Evolutionary conservation across 768 basidiomycete genomes (phyloP), one percentile per base, ranked within the genome.

Genomic region (Boletellus emodensis): DNA sequence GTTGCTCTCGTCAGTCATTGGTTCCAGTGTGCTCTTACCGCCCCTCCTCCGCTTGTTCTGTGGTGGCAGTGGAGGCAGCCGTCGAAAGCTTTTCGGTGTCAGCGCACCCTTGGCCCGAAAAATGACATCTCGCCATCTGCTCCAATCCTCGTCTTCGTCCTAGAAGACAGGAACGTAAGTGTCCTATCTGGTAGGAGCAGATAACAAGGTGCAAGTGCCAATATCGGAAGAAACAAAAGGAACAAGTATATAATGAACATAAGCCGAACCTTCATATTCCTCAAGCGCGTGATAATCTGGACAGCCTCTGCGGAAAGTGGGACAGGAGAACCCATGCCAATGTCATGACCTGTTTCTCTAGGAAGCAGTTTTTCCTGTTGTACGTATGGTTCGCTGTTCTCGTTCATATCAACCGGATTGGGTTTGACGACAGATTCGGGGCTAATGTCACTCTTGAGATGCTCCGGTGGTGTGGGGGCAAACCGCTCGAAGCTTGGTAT

Each of bases 121-220:
- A 12, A 92, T 77, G 30, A 89, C 83, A 61, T 94, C 91, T 17
- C 90, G 77, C 88, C 88, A 90, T 39, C 91, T 81, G 51, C 88
- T 81, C 87, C 86, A 91, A 58, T 94, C 90, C 62, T 94, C 91
- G 49, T 82, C 79, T 69, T 89, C 85, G 61, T 94, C 91, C 85
- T 90, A 48, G 15, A 6, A 48, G 30, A 37, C 6, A 18, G 20
- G 22, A 40, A 51, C 28, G 43, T 56, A 49, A 62, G 45, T 6
- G 7, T 15, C 3, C 32, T 43, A 8, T 37, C 32, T 18, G 20
- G 32, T 51, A 44, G 8, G 35, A 26, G 47, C 15, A 44, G 20
- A 35, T n/a, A 14, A 32, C 11, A 30, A 49, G 42, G 20, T 34
- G n/a, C 44, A 44, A 50, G n/a, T n/a, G 49, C 22, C 20, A 12